Percentiles rank a stretch among this genome's conserved stretches.
These are phyloP conservation scores for Alternaria sp. DNA, from an alignment of 2,329 filamentous ascomycete genomes.

Conservation along the genomic window DNA sequence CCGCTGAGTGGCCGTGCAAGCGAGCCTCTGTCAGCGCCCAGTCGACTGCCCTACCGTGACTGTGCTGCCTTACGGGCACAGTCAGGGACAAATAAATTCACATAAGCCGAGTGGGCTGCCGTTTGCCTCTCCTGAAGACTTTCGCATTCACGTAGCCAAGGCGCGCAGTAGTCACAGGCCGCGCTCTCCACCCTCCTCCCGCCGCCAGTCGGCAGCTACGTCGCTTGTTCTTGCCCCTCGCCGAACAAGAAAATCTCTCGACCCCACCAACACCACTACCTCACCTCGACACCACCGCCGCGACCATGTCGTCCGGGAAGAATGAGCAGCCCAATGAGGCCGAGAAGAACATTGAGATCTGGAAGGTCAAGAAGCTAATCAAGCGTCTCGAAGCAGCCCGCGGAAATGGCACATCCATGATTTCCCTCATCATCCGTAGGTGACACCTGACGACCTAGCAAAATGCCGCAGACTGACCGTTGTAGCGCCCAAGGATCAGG, in stretches of 20 bases:
- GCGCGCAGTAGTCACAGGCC: constrained; percentile 1
- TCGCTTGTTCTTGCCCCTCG: constrained; percentile 23
- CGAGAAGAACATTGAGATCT: constrained; percentile 94
- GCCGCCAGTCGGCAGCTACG: constrained; percentile 24
- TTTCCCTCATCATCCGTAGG: constrained; percentile 97
- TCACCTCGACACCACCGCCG: constrained; percentile 22
- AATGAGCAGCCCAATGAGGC: constrained; percentile 78
- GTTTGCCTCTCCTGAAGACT: not conserved
- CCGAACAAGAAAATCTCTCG: constrained; percentile 22
- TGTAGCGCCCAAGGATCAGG: constrained; percentile 93
- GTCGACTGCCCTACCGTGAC: not conserved
- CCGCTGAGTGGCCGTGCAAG: constrained; percentile 24
- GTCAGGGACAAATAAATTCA: constrained; percentile 16
- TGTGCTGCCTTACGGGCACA: not conserved
- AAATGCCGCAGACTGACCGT: constrained; percentile 28
- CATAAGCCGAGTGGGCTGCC: constrained; percentile 3
- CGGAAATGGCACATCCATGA: constrained; percentile 99
- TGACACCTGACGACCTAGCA: constrained; percentile 23
- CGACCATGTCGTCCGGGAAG: constrained; percentile 45
- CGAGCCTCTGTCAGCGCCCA: constrained; percentile 14
- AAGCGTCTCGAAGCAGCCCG: constrained; percentile 96
- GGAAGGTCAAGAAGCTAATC: constrained; percentile 99
- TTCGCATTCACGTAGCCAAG: not conserved
- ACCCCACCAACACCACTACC: constrained; percentile 22
- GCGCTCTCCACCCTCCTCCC: constrained; percentile 11